phyloP scores from a whole-genome alignment of 306 rosid genomes.

The Canavalia gladiata region DNA sequence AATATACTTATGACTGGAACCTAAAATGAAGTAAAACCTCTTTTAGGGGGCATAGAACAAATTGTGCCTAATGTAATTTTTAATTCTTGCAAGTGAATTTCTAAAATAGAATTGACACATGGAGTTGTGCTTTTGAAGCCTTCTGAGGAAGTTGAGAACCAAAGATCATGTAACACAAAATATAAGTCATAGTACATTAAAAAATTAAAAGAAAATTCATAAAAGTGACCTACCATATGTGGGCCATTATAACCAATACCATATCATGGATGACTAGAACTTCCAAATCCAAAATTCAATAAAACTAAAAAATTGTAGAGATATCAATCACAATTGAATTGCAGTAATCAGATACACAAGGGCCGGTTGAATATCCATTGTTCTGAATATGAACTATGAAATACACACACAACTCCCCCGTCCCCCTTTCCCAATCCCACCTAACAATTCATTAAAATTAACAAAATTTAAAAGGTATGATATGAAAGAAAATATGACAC shows the following conservation, averaged over 20 bases:
- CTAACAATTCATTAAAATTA: not conserved
- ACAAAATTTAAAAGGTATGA: not conserved
- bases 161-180: not conserved
- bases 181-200: not conserved
- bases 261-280: not conserved
- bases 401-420: not conserved
- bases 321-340: not conserved
- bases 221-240: not conserved
- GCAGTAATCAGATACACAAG: not conserved
- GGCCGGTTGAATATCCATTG: not conserved
- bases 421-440: no score
- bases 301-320: not conserved
- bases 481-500: not conserved
- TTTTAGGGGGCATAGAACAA: not conserved
- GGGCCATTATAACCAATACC: constrained; percentile 7
- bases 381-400: not conserved
- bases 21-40: not conserved
- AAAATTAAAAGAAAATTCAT: not conserved
- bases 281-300: not conserved
- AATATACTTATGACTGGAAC: not conserved
- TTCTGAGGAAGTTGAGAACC: not conserved
- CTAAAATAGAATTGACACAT: not conserved
- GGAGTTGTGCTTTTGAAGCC: not conserved
- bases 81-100: no score
- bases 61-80: not conserved